These are phyloP conservation scores for Fusarium graminum DNA, from an alignment of 2,329 filamentous ascomycete species.

Conservation along the genomic window DNA sequence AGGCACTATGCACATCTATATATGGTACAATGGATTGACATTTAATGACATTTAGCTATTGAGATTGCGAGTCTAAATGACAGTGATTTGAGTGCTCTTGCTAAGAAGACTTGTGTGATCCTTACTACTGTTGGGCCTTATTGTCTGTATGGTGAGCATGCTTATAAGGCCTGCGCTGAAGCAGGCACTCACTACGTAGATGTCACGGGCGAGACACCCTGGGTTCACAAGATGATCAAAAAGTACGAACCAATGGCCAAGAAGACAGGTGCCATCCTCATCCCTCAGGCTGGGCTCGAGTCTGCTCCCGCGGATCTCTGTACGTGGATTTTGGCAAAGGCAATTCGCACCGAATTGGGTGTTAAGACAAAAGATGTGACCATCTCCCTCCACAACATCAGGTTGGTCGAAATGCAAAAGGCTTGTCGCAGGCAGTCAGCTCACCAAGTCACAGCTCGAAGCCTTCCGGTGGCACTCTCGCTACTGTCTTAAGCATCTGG, in stretches of 20 bases:
- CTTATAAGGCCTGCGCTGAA: constrained; percentile 72
- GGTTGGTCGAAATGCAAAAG: constrained; percentile 48
- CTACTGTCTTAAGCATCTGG: constrained; percentile 72
- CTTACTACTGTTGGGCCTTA: constrained; percentile 73
- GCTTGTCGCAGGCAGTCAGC: not conserved
- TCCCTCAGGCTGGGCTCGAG: constrained; percentile 73
- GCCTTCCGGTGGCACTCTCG: constrained; percentile 76
- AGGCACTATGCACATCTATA: not conserved
- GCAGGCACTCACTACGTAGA: constrained; percentile 75
- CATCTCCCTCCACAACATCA: constrained; percentile 61
- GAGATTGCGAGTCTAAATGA: constrained; percentile 65
- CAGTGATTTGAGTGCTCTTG: constrained; percentile 61
- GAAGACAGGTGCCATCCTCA: constrained; percentile 67
- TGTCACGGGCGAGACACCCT: constrained; percentile 71
- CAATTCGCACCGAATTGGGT: constrained; percentile 63
- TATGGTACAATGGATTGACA: not conserved
- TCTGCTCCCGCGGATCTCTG: constrained; percentile 72
- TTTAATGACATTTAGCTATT: constrained; percentile 56
- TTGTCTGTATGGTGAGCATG: constrained; percentile 66
- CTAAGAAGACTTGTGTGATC: constrained; percentile 68
- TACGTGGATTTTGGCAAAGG: constrained; percentile 66
- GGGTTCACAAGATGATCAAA: constrained; percentile 69
- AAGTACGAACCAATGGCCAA: constrained; percentile 69
- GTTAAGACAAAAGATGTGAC: constrained; percentile 67
- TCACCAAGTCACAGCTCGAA: constrained; percentile 45